A percentile compares a stretch with the other conserved stretches of the same genome.
Evolutionary conservation across 164 flowering plant genomes (phyloP).

Genomic region (Amborella trichopoda): DNA sequence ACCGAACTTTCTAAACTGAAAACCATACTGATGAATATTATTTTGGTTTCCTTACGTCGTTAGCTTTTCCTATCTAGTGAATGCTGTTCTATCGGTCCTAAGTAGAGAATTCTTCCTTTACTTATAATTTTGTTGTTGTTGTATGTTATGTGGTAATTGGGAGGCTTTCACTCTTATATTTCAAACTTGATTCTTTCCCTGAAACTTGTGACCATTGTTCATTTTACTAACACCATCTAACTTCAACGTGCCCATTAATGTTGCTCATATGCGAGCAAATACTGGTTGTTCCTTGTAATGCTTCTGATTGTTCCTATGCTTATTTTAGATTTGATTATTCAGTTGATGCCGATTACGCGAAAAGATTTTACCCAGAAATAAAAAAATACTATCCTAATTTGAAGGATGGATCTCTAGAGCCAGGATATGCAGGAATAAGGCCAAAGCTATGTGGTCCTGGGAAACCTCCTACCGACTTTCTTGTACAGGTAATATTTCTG

Average conservation of each 20-base stretch:
- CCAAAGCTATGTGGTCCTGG: constrained; percentile 76
- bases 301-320: not conserved
- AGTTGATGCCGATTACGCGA: constrained; percentile 35
- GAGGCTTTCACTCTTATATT: not conserved
- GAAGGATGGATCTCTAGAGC: constrained; percentile 61
- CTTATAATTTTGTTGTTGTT: not conserved
- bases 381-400: constrained; percentile 73
- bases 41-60: no score
- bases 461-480: constrained; percentile 55
- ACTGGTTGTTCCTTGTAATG: not conserved
- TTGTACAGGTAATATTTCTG: constrained; percentile 66
- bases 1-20: no score
- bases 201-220: no score
- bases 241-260: no score
- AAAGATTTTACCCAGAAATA: constrained; percentile 58
- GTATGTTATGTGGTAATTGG: not conserved
- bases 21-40: no score
- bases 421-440: constrained; percentile 85
- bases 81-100: no score
- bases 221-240: no score
- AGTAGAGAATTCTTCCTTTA: no score
- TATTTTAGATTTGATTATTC: constrained; percentile 68
- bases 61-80: no score
- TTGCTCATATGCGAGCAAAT: no score
- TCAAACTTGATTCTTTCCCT: not conserved